A percentile compares a stretch with the other conserved stretches of the same genome.
Conservation (phyloP, 768 basidiomycete species). For the Amanita brunnescens region DNA sequence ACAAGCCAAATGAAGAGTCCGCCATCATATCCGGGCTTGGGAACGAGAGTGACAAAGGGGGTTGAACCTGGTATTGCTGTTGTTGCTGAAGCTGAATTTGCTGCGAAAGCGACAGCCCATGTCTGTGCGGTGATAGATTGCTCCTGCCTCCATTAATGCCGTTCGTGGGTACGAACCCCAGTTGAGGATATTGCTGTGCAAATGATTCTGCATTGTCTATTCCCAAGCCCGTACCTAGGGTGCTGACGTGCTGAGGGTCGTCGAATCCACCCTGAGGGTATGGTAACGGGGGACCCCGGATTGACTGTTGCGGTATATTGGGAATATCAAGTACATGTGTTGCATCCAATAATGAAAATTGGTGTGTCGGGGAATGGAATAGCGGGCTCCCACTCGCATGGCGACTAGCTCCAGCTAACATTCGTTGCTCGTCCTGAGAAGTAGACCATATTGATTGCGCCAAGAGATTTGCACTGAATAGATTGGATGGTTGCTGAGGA, state of each 20-base stretch:
- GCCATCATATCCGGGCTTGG: background rate
- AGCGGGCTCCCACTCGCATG: slow-evolving; percentile 10
- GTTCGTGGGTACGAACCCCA: slow-evolving; percentile 8
- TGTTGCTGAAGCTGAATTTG: slow-evolving; percentile 1
- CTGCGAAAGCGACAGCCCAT: background rate
- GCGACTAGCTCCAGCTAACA: slow-evolving; percentile 24
- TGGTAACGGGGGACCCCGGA: slow-evolving; percentile 23
- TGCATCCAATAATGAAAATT: slow-evolving; percentile 20
- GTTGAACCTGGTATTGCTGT: slow-evolving; percentile 4
- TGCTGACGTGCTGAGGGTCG: slow-evolving; percentile 21
- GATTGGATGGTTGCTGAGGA: slow-evolving; percentile 31
- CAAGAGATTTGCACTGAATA: slow-evolving; percentile 46
- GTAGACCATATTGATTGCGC: slow-evolving; percentile 63
- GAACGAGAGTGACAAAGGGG: background rate
- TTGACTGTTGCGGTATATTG: slow-evolving; percentile 25
- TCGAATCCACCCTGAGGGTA: slow-evolving; percentile 19
- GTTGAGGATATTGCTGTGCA: slow-evolving; percentile 10
- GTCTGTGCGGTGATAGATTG: background rate
- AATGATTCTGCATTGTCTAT: background rate
- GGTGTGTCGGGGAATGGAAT: slow-evolving; percentile 1
- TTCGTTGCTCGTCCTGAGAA: slow-evolving; percentile 37
- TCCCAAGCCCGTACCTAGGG: background rate
- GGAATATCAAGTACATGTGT: slow-evolving; percentile 15
- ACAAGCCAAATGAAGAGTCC: background rate
- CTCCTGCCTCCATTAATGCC: background rate